Evolutionary conservation across 2,329 filamentous ascomycete genomes (phyloP), one percentile per base, ranked within the genome.

Genomic region (Aureobasidium namibiae): DNA sequence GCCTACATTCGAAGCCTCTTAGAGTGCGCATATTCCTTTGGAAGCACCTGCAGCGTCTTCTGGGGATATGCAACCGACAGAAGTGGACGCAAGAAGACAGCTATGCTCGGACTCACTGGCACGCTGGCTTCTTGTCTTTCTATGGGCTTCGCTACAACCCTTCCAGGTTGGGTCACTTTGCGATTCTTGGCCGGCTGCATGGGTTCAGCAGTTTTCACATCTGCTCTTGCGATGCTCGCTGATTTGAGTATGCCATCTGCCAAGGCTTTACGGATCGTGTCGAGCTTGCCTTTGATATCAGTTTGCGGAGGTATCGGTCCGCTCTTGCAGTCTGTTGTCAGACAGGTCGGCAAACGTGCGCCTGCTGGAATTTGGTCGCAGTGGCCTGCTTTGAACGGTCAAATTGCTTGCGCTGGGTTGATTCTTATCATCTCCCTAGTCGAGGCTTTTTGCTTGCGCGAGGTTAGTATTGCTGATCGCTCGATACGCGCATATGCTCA

Each of bases 1-100:
- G 75, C 75, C 2, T 78, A 78, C 58, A 69, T 78, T 48, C 72
- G 73, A 56, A 76, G 75, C 56, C 73, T 78, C n/a, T 70, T 78
- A 45, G 75, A 78, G 59, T 77, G 75, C 67, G 74, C 76, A 23
- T 79, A 78, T 63, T 75, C 75, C 21, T 74, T 78, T 58, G 76
- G 76, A 24, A 73, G 74, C 42, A 73, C 74, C 33, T 71, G 68
- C 42, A 76, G 76, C 39, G 67, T 77, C 14, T 70, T 75, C 53
- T 78, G 75, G 75, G 76, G 76, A 24, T 73, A 72, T 56, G 67
- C 75, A 21, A 67, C 75, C 6, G 76, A 78, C 62, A 71, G 71
- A 34, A 65, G 73, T 62, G 76, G 76, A 31, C 70, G 76, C 8
- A 70, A 74, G 45, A 72, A 70, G n/a, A 70, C 77, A n/a, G 74